Percentiles rank a stretch among this genome's conserved stretches.
phyloP scores from a whole-genome alignment of 331 rosid species.

The Malus hybrid region DNA sequence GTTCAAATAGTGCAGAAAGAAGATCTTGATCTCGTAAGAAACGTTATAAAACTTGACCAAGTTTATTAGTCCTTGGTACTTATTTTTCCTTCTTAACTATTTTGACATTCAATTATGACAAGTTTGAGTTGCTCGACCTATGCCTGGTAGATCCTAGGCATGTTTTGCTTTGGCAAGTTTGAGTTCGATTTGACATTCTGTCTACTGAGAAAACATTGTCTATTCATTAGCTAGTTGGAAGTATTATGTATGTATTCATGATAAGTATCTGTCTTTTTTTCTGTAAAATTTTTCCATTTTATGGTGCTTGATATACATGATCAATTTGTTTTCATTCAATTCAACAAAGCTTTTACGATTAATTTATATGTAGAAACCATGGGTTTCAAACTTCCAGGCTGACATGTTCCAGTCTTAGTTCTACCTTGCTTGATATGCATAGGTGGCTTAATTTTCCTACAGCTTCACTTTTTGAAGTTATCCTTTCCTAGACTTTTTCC shows the following conservation, averaged over 20 bases:
- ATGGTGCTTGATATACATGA: neutral
- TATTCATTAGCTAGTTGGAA: neutral
- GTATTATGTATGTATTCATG: neutral
- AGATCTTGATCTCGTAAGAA: constrained; percentile 92
- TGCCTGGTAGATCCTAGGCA: neutral
- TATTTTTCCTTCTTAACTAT: neutral
- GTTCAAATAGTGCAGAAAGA: constrained; percentile 73
- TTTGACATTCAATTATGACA: neutral
- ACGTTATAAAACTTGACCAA: neutral
- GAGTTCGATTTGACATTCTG: no score
- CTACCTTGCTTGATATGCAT: neutral
- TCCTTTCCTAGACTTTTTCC: neutral
- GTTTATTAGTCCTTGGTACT: neutral
- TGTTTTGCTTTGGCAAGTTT: neutral
- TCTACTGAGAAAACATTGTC: neutral
- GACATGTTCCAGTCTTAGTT: neutral
- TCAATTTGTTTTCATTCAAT: neutral
- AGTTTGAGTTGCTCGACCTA: neutral
- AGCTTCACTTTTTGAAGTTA: neutral
- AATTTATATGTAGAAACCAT: neutral
- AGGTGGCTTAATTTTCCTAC: neutral
- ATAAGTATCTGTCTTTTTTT: neutral
- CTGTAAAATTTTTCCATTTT: neutral
- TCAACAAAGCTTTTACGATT: neutral
- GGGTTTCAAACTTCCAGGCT: neutral